phyloP scores from a whole-genome alignment of 2,329 filamentous ascomycete species.

The Lecanicillium sp. region DNA sequence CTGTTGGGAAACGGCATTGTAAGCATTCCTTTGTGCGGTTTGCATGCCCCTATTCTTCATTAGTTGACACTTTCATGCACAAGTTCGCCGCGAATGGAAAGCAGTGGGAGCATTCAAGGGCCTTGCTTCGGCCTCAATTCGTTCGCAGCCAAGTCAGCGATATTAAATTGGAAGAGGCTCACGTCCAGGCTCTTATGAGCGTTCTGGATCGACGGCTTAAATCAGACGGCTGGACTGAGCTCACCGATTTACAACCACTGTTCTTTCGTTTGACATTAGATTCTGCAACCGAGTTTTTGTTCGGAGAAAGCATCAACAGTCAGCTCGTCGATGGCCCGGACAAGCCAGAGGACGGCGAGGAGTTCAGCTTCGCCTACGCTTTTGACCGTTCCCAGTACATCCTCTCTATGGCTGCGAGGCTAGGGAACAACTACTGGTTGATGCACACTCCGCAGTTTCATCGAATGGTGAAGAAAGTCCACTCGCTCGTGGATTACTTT shows the following conservation, averaged over 20 bases:
- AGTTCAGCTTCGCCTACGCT: constrained; percentile 18
- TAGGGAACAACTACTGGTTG: constrained; percentile 36
- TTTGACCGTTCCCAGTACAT: constrained; percentile 30
- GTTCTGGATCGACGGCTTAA: constrained; percentile 22
- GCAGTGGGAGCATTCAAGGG: constrained; percentile 28
- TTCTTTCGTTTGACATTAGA: constrained; percentile 43
- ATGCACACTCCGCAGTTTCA: constrained; percentile 48
- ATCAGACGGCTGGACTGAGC: constrained; percentile 19
- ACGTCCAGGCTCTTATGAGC: constrained; percentile 24
- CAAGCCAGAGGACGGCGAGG: constrained; percentile 17
- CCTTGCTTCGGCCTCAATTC: constrained; percentile 32
- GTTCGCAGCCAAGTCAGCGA: constrained; percentile 35
- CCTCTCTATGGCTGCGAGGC: constrained; percentile 43
- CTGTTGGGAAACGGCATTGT: constrained; percentile 36
- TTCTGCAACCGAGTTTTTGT: constrained; percentile 48
- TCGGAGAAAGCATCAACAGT: constrained; percentile 45
- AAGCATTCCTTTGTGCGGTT: constrained; percentile 3
- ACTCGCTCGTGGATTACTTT: constrained; percentile 60
- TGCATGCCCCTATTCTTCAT: no score
- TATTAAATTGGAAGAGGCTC: constrained; percentile 30
- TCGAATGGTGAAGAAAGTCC: constrained; percentile 56
- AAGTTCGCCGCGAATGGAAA: constrained; percentile 27
- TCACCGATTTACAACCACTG: constrained; percentile 36
- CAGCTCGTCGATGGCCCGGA: constrained; percentile 16
- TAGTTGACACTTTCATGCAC: neutral